Base-by-base conservation (phyloP, 768 basidiomycete species). In the Lactarius evosmus region DNA sequence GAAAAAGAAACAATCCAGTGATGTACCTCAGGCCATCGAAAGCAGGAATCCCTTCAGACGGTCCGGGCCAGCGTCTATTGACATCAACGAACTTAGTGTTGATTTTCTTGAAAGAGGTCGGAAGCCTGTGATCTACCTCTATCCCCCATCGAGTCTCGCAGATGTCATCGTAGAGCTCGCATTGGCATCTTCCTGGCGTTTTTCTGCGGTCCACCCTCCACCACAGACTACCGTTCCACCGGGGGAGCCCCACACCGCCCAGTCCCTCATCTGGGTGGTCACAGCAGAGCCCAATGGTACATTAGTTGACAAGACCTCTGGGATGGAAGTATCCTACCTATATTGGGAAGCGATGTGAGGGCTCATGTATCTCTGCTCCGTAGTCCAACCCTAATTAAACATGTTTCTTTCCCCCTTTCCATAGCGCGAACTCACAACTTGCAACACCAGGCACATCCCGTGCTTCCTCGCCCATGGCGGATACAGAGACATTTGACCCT, bases 51-150 rank as follows among this genome's bases (percentile, higher is more conserved):
- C n/a, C n/a, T n/a, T 52, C 12, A 30, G 12, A 9, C 29, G n/a
- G n/a, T n/a, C 50, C 1, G 4, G 29, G 7, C 36, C 34, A 27
- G 7, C 22, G 11, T 17, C 57, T 14, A 16, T 60, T 30, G 9
- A 14, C 2, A 27, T 60, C 27, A 60, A 34, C 7, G 58, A n/a
- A n/a, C n/a, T n/a, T n/a, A n/a, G n/a, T n/a, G n/a, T n/a, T n/a
- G n/a, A n/a, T n/a, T n/a, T n/a, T n/a, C n/a, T n/a, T n/a, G n/a
- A n/a, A n/a, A n/a, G n/a, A n/a, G n/a, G n/a, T n/a, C n/a, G n/a
- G n/a, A 65, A 65, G 40, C 64, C 59, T 11, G 40, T 65, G 34
- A 61, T 65, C 53, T 65, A 65, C 40, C 54, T 60, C 40, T 60
- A 27, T 17, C 59, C 63, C 7, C 59, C 63, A 7, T 51, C 32